phyloP scores from a whole-genome alignment of 179 eudicot species.

The Dionaea muscipula region DNA sequence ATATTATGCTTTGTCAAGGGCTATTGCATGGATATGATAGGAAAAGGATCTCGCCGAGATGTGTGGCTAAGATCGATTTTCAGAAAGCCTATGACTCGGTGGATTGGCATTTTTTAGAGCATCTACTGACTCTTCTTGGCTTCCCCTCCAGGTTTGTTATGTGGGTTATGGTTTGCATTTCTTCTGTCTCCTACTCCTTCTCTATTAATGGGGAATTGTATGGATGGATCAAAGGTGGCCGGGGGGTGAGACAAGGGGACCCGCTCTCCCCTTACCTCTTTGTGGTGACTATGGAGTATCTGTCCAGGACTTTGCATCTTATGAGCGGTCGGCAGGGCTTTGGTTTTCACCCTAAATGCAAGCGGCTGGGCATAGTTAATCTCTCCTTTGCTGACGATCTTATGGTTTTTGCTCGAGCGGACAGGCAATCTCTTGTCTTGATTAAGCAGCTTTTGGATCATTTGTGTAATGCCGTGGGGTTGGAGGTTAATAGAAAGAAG shows the following conservation, averaged over 20 bases:
- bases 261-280: not conserved
- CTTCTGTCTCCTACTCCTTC: not conserved
- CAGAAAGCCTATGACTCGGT: slow-evolving; percentile 1
- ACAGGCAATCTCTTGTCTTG: too few relatives aligned
- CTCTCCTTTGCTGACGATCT: too few relatives aligned
- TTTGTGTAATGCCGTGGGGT: not conserved
- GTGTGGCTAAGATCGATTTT: not conserved
- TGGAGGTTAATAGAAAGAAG: not conserved
- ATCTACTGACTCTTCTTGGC: not conserved
- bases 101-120: not conserved
- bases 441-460: not conserved
- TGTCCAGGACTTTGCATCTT: not conserved
- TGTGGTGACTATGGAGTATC: not conserved
- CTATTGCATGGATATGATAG: not conserved
- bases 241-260: not conserved
- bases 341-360: too few relatives aligned
- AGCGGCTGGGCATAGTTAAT: too few relatives aligned
- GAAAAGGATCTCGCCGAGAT: not conserved
- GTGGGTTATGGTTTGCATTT: not conserved
- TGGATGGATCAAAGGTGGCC: not conserved
- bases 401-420: too few relatives aligned
- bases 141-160: not conserved
- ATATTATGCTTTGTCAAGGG: not conserved
- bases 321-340: too few relatives aligned
- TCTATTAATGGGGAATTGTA: not conserved